Evolutionary conservation across 2,329 filamentous ascomycete genomes (phyloP).

Genomic region (Aspergillus viridinutans): DNA sequence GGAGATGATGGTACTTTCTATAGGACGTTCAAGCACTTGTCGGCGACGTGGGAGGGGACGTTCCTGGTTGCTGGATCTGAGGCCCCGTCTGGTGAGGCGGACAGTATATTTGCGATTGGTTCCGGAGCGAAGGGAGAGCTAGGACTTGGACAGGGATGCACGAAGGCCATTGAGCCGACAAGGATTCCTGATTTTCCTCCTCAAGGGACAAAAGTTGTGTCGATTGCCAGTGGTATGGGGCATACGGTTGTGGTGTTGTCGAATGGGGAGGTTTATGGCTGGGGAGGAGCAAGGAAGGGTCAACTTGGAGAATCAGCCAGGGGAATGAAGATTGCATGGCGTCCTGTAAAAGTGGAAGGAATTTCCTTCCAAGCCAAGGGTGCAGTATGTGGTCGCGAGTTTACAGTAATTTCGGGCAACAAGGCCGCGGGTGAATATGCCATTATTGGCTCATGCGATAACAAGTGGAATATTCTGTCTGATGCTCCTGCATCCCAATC

Average conservation of each 20-base stretch:
- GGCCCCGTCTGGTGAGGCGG: slow-evolving; percentile 40
- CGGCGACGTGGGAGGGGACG: slow-evolving; percentile 76
- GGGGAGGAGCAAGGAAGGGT: slow-evolving; percentile 82
- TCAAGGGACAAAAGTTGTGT: slow-evolving; percentile 51
- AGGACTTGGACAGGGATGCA: slow-evolving; percentile 50
- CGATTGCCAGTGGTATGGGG: slow-evolving; percentile 69
- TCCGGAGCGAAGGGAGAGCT: slow-evolving; percentile 67
- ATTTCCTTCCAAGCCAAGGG: slow-evolving; percentile 58
- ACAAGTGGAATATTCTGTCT: slow-evolving; percentile 66
- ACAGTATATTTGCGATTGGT: slow-evolving; percentile 59
- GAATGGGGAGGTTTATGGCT: slow-evolving; percentile 76
- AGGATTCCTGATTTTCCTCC: slow-evolving; percentile 63
- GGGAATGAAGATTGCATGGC: slow-evolving; percentile 47
- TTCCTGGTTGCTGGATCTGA: slow-evolving; percentile 50
- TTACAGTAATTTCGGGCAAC: slow-evolving; percentile 66
- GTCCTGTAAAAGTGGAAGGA: slow-evolving; percentile 59
- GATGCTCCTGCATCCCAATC: slow-evolving; percentile 46
- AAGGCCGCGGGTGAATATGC: slow-evolving; percentile 55
- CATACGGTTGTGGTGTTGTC: slow-evolving; percentile 71
- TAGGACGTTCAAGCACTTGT: slow-evolving; percentile 46
- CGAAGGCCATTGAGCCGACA: slow-evolving; percentile 36
- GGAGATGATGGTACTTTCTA: slow-evolving; percentile 4
- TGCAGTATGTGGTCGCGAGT: slow-evolving; percentile 78
- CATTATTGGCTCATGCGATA: slow-evolving; percentile 60
- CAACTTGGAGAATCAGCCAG: slow-evolving; percentile 64